Percentiles rank a stretch among this genome's conserved stretches.
Conservation (phyloP, 2,329 filamentous ascomycete species). For the Sporothrix pseudoabietina region DNA sequence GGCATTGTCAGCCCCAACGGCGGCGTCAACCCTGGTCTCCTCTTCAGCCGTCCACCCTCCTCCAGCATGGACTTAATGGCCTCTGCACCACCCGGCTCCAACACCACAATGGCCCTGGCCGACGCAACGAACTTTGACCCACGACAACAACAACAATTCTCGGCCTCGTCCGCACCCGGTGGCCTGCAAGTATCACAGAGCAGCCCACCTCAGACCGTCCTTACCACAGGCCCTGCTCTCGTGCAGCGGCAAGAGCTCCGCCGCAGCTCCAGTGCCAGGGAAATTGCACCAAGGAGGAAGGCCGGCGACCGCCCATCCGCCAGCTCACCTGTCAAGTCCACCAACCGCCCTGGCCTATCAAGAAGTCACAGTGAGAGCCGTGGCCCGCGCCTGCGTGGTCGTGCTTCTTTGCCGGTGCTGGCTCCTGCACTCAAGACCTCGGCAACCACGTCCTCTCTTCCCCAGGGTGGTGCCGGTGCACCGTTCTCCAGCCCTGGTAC, state of each 20-base stretch:
- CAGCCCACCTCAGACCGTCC: conserved; percentile 36
- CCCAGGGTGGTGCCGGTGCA: neutral
- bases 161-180: conserved; percentile 34
- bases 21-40: conserved; percentile 61
- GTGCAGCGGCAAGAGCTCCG: conserved; percentile 46
- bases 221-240: conserved; percentile 39
- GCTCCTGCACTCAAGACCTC: conserved; percentile 50
- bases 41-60: conserved; percentile 57
- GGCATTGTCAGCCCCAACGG: conserved; percentile 49
- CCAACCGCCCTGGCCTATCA: conserved; percentile 51
- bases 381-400: conserved; percentile 49
- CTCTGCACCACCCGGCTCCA: conserved; percentile 31
- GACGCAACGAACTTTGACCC: conserved; percentile 35
- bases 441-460: conserved; percentile 4
- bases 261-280: conserved; percentile 51
- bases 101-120: conserved; percentile 17
- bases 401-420: conserved; percentile 50
- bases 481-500: conserved; percentile 30
- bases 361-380: conserved; percentile 59
- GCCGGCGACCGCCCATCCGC: conserved; percentile 47
- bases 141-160: conserved; percentile 33
- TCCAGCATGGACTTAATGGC: conserved; percentile 47
- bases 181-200: conserved; percentile 37
- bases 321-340: conserved; percentile 57
- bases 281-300: conserved; percentile 47